A percentile compares a stretch with the other conserved stretches of the same genome.
These are phyloP conservation scores for Pilobolus umbonatus DNA, from an alignment of 192 early-diverging fungal species.

Conservation along the genomic window DNA sequence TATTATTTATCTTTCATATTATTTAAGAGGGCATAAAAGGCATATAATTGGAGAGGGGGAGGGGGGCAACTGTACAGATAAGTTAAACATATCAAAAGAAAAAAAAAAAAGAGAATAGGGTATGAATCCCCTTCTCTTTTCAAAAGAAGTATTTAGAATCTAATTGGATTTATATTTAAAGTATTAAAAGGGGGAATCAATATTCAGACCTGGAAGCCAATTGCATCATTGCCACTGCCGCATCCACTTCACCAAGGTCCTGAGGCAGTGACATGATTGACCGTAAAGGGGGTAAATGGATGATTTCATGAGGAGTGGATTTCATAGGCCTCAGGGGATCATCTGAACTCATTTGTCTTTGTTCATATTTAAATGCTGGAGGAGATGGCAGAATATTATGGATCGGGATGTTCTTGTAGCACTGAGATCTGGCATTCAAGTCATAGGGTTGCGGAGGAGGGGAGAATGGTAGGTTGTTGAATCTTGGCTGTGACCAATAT, in stretches of 20 bases:
- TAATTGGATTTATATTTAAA: background rate
- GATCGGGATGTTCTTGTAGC: background rate
- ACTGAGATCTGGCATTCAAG: background rate
- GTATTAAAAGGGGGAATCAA: background rate
- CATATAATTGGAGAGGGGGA: too few species aligned
- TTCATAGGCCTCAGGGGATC: background rate
- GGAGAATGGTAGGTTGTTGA: constrained; percentile 1
- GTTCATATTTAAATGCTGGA: constrained; percentile 1
- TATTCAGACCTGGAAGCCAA: constrained; percentile 8
- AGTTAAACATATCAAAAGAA: too few species aligned
- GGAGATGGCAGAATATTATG: constrained; percentile 4
- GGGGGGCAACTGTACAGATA: too few species aligned
- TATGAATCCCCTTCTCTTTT: too few species aligned
- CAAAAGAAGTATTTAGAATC: too few species aligned
- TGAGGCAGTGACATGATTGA: background rate
- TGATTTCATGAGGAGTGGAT: background rate
- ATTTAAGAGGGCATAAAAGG: too few species aligned
- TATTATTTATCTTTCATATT: too few species aligned
- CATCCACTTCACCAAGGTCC: constrained; percentile 16
- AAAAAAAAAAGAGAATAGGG: too few species aligned
- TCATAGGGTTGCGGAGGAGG: constrained; percentile 13
- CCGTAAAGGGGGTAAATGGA: constrained; percentile 4
- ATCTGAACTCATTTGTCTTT: background rate
- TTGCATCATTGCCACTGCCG: constrained; percentile 22
- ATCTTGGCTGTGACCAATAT: background rate